A percentile compares a stretch with the other conserved stretches of the same genome.
These are phyloP conservation scores for Xylaria sp. DNA, from an alignment of 2,329 filamentous ascomycete species.

Conservation along the genomic window DNA sequence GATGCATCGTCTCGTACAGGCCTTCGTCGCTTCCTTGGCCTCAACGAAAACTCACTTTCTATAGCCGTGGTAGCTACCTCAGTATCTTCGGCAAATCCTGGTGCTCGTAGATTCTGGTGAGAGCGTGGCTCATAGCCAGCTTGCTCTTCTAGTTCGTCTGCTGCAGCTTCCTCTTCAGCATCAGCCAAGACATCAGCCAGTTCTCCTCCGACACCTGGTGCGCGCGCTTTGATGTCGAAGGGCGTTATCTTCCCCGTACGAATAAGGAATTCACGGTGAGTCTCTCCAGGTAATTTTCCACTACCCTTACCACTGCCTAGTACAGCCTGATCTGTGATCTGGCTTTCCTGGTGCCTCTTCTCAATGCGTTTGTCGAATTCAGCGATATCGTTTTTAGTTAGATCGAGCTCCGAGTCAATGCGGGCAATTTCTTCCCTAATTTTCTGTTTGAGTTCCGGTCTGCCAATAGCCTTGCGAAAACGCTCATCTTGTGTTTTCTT, in stretches of 20 bases:
- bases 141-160: conserved; percentile 58
- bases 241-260: conserved; percentile 98
- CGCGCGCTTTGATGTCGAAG: conserved; percentile 79
- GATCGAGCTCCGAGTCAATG: conserved; percentile 70
- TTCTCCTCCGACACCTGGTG: conserved; percentile 70
- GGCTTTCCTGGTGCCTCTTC: conserved; percentile 69
- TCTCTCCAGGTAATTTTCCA: conserved; percentile 79
- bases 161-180: conserved; percentile 77
- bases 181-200: conserved; percentile 82
- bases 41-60: conserved; percentile 66
- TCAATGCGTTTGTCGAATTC: conserved; percentile 86
- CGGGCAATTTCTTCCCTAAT: conserved; percentile 73
- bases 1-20: conserved; percentile 51
- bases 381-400: conserved; percentile 75
- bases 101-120: conserved; percentile 77
- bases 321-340: conserved; percentile 54
- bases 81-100: conserved; percentile 72
- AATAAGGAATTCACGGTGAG: conserved; percentile 87
- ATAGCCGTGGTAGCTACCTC: conserved; percentile 48
- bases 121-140: conserved; percentile 64
- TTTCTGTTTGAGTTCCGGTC: conserved; percentile 63
- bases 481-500: conserved; percentile 65
- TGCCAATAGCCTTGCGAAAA: conserved; percentile 56
- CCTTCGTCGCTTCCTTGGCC: conserved; percentile 66
- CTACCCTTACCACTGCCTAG: conserved; percentile 67